phyloP scores from a whole-genome alignment of 805 yeast species.

The Yamadazyma philogaea region DNA sequence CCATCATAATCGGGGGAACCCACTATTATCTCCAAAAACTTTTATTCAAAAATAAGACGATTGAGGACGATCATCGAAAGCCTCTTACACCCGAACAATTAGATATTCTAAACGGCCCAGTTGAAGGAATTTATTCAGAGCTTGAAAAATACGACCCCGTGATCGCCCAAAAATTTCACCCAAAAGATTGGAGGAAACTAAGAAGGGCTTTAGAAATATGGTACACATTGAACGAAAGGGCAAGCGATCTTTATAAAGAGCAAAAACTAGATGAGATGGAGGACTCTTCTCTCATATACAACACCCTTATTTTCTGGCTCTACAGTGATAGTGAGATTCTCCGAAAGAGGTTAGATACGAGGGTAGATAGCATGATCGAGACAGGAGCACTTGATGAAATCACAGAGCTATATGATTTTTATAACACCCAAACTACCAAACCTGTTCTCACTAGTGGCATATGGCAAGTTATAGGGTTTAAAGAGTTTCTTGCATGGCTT shows the following conservation, averaged over 20 bases:
- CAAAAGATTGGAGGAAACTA: constrained; percentile 79
- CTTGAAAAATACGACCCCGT: constrained; percentile 61
- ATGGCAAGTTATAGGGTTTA: constrained; percentile 94
- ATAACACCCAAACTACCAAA: constrained; percentile 24
- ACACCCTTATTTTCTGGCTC: constrained; percentile 77
- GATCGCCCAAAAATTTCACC: constrained; percentile 82
- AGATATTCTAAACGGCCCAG: constrained; percentile 53
- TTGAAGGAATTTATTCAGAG: constrained; percentile 45
- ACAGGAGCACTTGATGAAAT: constrained; percentile 73
- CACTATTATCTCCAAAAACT: constrained; percentile 86
- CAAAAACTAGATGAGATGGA: constrained; percentile 48
- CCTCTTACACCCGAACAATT: constrained; percentile 30
- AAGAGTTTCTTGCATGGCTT: constrained; percentile 79
- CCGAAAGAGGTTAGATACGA: constrained; percentile 59
- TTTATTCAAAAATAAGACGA: constrained; percentile 65
- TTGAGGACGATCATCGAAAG: constrained; percentile 34
- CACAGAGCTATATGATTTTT: constrained; percentile 50
- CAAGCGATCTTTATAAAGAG: constrained; percentile 66
- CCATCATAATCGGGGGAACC: constrained; percentile 93
- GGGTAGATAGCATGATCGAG: constrained; percentile 83
- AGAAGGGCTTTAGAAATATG: constrained; percentile 79
- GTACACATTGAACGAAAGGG: constrained; percentile 59
- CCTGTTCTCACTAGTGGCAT: constrained; percentile 70
- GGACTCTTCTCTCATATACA: constrained; percentile 52
- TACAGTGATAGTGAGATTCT: constrained; percentile 61